Evolutionary conservation across 1,284 basidiomycete genomes (phyloP), one percentile per base, ranked within the genome.

Genomic region (Takashimella tepidaria): DNA sequence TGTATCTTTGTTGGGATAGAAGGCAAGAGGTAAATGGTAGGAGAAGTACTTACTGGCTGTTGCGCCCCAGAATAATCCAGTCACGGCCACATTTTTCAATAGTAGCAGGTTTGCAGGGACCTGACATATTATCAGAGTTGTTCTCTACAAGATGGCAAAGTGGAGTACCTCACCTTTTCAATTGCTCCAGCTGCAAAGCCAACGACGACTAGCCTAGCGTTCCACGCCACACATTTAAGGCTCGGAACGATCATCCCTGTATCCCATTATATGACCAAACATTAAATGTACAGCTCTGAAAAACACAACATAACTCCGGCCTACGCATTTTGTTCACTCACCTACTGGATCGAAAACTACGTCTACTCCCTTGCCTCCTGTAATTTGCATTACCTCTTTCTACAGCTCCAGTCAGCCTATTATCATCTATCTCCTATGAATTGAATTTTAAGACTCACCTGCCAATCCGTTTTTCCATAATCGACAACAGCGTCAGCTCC

Each of bases 191-290:
- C 86, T 5, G 89, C 91, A 74, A 96, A 93, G 16, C 95, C 95
- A 50, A 98, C 86, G 23, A 98, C 88, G 20, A 98, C 69, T 3
- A 89, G 84, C 12, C 95, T 82, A 1, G 92, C 91, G 73, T 95
- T 95, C 86, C 92, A 97, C 1, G 88, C 89, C 54, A 95, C 90
- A 70, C 90, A 93, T 73, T 95, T 95, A 56, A 96, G 70, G 25
- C 66, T 61, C 4, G 62, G 58, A 20, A 69, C 62, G 47, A 69
- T 59, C 59, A 66, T 54, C 16, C 74, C 69, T 65, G 47, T 19
- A 8, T 8, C n/a, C n/a, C n/a, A n/a, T n/a, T n/a, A n/a, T n/a
- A n/a, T n/a, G n/a, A n/a, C n/a, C n/a, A n/a, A n/a, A n/a, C n/a
- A n/a, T n/a, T n/a, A n/a, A n/a, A n/a, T n/a, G n/a, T n/a, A n/a